These are phyloP conservation scores for Cenchrus fungigraminus DNA, from an alignment of 176 grass and related monocot species.

Conservation along the genomic window DNA sequence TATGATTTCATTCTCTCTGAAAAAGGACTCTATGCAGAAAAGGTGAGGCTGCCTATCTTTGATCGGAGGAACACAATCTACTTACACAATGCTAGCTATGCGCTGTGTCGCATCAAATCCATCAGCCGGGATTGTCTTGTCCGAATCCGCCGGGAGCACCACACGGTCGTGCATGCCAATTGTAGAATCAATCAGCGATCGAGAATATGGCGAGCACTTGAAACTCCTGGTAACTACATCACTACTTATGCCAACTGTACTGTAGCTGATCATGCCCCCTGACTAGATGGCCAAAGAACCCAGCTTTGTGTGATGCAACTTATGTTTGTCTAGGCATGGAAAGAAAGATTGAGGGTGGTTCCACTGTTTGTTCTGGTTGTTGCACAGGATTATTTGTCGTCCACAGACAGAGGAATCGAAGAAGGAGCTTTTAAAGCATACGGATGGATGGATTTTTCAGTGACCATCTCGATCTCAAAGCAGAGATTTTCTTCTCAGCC, in stretches of 20 bases:
- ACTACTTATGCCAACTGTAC: not conserved
- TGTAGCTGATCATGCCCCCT: slow-evolving; percentile 37
- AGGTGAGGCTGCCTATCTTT: not conserved
- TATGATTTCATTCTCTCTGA: not conserved
- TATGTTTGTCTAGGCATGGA: slow-evolving; percentile 4
- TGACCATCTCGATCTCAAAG: not conserved
- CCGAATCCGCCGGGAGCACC: slow-evolving; percentile 41
- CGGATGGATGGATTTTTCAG: not conserved
- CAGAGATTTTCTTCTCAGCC: not conserved
- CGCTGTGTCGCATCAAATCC: slow-evolving; percentile 48
- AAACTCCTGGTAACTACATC: slow-evolving; percentile 18
- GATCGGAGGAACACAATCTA: slow-evolving; percentile 11
- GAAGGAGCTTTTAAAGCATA: not conserved
- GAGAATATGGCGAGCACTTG: slow-evolving; percentile 37
- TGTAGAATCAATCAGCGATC: slow-evolving; percentile 22
- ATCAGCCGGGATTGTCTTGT: slow-evolving; percentile 43
- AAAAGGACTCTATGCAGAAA: not conserved
- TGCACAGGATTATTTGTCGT: slow-evolving; percentile 29
- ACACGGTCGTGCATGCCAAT: slow-evolving; percentile 43
- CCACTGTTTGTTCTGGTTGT: slow-evolving; percentile 9
- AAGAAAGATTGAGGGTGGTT: not conserved
- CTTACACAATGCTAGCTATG: slow-evolving; percentile 10
- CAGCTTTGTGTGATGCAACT: slow-evolving; percentile 4
- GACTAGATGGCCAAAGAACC: slow-evolving; percentile 46
- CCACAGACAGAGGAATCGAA: not conserved